Conservation (phyloP, 2,329 filamentous ascomycete species). For the Colletotrichum viniferum region DNA sequence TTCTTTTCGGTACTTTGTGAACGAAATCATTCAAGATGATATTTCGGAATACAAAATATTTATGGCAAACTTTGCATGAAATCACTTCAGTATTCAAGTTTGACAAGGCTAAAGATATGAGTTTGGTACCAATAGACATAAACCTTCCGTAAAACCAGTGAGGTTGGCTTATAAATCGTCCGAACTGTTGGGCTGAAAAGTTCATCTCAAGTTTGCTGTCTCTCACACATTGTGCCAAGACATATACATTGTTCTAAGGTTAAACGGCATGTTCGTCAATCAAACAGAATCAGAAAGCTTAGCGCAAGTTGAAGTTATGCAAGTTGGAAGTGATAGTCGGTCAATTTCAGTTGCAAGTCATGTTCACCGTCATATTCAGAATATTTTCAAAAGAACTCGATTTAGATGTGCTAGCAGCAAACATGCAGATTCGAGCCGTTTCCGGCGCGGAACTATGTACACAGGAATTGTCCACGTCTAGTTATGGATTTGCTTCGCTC, state of each 20-base stretch:
- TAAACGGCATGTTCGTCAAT: not conserved
- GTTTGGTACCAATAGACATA: accelerated
- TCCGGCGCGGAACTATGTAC: not conserved
- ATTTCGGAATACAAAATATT: no score
- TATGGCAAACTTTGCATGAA: no score
- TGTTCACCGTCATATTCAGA: not conserved
- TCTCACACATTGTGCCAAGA: not conserved
- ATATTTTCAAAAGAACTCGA: constrained; percentile 2
- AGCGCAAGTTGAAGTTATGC: not conserved
- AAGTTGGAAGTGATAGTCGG: not conserved
- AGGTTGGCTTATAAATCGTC: not conserved
- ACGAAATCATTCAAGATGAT: accelerated
- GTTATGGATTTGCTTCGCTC: not conserved
- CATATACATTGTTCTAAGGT: accelerated
- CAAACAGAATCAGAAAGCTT: not conserved
- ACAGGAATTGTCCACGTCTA: not conserved
- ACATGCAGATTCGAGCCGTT: not conserved
- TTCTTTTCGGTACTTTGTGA: no score
- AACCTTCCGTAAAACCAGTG: not conserved
- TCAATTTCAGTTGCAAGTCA: not conserved
- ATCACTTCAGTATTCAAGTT: not conserved
- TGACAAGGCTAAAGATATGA: not conserved
- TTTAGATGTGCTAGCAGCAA: constrained; percentile 6
- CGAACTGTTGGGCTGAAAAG: accelerated
- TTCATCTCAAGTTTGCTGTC: not conserved